Conservation (phyloP, 1,284 basidiomycete species). For the Vanrija sp. region DNA sequence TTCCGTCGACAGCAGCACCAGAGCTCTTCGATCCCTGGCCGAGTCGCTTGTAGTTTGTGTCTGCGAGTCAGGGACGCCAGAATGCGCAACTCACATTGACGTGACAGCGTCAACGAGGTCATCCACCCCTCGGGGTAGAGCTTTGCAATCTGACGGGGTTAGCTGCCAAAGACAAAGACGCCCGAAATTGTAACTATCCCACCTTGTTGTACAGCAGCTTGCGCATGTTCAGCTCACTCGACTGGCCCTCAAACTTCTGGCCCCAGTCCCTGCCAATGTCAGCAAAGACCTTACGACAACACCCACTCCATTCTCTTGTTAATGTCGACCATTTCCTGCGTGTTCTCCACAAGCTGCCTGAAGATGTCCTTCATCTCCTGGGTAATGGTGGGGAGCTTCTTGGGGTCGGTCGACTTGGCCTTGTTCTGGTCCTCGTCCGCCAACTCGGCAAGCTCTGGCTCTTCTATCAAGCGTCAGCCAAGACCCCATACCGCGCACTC, state of each 20-base stretch:
- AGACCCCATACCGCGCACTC: not conserved
- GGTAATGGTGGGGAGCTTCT: constrained; percentile 27
- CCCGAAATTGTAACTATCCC: no score
- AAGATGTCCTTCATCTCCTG: constrained; percentile 39
- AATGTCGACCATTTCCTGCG: constrained; percentile 32
- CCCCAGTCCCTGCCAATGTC: constrained; percentile 12
- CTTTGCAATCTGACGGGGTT: constrained; percentile 25
- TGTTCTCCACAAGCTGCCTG: constrained; percentile 38
- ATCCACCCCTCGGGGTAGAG: constrained; percentile 43
- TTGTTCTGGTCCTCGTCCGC: constrained; percentile 8
- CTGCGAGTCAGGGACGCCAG: not conserved
- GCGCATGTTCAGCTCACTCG: constrained; percentile 27
- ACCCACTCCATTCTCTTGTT: constrained; percentile 34
- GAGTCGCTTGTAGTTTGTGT: constrained; percentile 11
- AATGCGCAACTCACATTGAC: constrained; percentile 4
- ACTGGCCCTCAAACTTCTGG: constrained; percentile 25
- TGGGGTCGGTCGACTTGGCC: constrained; percentile 26
- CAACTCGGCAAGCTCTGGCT: constrained; percentile 1
- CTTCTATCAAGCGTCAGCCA: not conserved
- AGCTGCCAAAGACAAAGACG: not conserved
- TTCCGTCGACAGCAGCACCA: no score
- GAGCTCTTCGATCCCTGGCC: no score
- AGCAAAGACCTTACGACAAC: not conserved
- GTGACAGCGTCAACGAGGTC: constrained; percentile 18
- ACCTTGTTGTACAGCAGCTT: constrained; percentile 32